These are phyloP conservation scores for Allantophomopsis cytisporea DNA, from an alignment of 2,329 filamentous ascomycete genomes.

Conservation along the genomic window DNA sequence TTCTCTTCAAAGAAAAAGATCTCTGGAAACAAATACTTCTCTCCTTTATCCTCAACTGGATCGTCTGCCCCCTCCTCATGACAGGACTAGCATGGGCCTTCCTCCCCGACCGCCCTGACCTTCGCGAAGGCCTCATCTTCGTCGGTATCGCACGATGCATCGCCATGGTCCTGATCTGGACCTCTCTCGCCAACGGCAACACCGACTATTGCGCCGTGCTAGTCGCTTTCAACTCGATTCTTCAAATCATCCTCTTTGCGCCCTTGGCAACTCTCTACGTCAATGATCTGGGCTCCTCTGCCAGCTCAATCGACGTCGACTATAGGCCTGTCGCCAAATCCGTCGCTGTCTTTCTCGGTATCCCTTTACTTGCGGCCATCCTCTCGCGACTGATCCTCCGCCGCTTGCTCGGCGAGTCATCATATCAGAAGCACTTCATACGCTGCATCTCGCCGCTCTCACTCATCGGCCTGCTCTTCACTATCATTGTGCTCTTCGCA, in stretches of 20 bases:
- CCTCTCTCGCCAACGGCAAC: conserved; percentile 61
- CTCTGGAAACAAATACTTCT: conserved; percentile 74
- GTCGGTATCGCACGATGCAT: conserved; percentile 80
- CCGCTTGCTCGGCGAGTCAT: conserved; percentile 34
- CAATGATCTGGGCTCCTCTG: conserved; percentile 51
- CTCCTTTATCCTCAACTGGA: conserved; percentile 69
- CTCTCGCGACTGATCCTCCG: conserved; percentile 57
- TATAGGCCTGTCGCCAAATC: conserved; percentile 64
- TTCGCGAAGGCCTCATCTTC: conserved; percentile 59
- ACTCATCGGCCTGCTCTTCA: conserved; percentile 73
- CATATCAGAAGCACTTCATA: conserved; percentile 61
- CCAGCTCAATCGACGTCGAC: conserved; percentile 25
- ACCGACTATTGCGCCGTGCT: conserved; percentile 72
- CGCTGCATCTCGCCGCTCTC: conserved; percentile 59
- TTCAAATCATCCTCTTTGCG: conserved; percentile 63
- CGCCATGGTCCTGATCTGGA: conserved; percentile 75
- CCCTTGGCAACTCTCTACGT: conserved; percentile 55
- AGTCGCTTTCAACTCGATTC: conserved; percentile 60
- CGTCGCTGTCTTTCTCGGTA: conserved; percentile 74
- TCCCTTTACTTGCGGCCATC: conserved; percentile 68
- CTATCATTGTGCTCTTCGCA: conserved; percentile 75
- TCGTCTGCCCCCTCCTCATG: conserved; percentile 74
- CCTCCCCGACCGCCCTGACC: conserved; percentile 40
- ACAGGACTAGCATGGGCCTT: conserved; percentile 50
- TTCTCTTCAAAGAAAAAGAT: conserved; percentile 41